Conservation (phyloP, 108 stramenopile species). For the Fragilaria radians region DNA sequence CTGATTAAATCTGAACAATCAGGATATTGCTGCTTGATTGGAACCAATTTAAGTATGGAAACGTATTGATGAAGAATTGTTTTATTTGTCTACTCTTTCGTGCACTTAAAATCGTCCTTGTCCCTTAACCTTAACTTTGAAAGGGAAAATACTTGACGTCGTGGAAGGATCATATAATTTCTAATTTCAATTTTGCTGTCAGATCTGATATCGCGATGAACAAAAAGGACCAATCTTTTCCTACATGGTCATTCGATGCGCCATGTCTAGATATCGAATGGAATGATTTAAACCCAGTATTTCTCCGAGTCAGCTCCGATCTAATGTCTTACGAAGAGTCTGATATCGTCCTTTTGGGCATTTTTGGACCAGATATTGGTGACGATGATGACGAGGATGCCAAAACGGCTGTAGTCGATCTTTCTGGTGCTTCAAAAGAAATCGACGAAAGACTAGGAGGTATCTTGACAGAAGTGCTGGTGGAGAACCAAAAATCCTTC, state of each 20-base stretch:
- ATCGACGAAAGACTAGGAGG: slow-evolving; percentile 65
- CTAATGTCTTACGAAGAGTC: slow-evolving; percentile 34
- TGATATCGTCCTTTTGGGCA: slow-evolving; percentile 65
- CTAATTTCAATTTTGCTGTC: too few species aligned
- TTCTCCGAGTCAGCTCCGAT: slow-evolving; percentile 17
- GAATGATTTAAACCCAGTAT: slow-evolving; percentile 31
- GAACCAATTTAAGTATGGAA: too few species aligned
- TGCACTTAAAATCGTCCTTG: too few species aligned
- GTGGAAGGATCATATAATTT: too few species aligned
- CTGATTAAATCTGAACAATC: too few species aligned
- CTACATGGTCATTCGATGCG: slow-evolving; percentile 77
- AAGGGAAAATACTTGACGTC: too few species aligned
- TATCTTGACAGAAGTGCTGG: slow-evolving; percentile 49
- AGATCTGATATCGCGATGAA: too few species aligned
- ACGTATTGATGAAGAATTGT: too few species aligned
- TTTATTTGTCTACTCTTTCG: too few species aligned
- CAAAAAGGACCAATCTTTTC: slow-evolving; percentile 50
- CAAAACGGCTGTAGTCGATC: slow-evolving; percentile 36
- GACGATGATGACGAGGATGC: slow-evolving; percentile 37
- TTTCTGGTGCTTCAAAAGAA: slow-evolving; percentile 49
- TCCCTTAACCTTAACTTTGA: too few species aligned
- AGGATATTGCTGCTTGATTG: too few species aligned
- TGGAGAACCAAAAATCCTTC: slow-evolving; percentile 72
- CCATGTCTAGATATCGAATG: slow-evolving; percentile 75
- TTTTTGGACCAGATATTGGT: slow-evolving; percentile 46